Conservation (phyloP, 1,284 basidiomycete species). For the Cutaneotrichosporon curvatum region DNA sequence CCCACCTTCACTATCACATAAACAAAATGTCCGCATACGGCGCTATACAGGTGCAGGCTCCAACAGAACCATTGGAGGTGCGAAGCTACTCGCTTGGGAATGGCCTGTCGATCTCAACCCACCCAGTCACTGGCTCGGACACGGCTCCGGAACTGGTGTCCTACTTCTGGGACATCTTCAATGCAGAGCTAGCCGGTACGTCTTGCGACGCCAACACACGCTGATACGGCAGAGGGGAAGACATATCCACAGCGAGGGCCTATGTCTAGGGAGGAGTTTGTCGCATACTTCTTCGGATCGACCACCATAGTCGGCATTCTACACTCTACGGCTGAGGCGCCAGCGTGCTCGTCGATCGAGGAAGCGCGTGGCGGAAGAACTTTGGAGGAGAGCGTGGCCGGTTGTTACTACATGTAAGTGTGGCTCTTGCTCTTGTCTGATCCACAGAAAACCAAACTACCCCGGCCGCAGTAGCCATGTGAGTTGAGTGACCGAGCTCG, state of each 20-base stretch:
- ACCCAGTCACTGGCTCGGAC: slow-evolving; percentile 57
- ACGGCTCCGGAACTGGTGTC: slow-evolving; percentile 55
- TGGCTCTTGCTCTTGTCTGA: not conserved
- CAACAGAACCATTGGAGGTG: slow-evolving; percentile 40
- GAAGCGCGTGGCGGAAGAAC: slow-evolving; percentile 43
- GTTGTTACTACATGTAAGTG: slow-evolving; percentile 69
- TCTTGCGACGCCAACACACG: not conserved
- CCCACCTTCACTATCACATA: not conserved
- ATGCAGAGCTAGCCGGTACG: slow-evolving; percentile 59
- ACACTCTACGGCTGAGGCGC: slow-evolving; percentile 25
- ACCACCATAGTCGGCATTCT: slow-evolving; percentile 68
- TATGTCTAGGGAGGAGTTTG: slow-evolving; percentile 56
- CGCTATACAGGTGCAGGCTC: slow-evolving; percentile 38
- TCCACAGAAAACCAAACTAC: slow-evolving; percentile 75
- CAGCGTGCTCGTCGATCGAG: slow-evolving; percentile 16
- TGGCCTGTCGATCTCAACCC: slow-evolving; percentile 48
- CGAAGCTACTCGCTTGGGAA: slow-evolving; percentile 34
- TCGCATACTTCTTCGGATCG: slow-evolving; percentile 61
- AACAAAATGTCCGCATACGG: slow-evolving; percentile 49
- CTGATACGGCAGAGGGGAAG: slow-evolving; percentile 49
- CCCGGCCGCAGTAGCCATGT: slow-evolving; percentile 88
- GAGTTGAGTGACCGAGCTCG: slow-evolving; percentile 38
- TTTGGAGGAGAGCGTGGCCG: slow-evolving; percentile 66
- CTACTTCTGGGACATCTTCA: slow-evolving; percentile 60
- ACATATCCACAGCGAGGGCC: slow-evolving; percentile 75